These are phyloP conservation scores for Paramyrothecium sp. DNA, from an alignment of 2,329 filamentous ascomycete genomes.

Conservation along the genomic window DNA sequence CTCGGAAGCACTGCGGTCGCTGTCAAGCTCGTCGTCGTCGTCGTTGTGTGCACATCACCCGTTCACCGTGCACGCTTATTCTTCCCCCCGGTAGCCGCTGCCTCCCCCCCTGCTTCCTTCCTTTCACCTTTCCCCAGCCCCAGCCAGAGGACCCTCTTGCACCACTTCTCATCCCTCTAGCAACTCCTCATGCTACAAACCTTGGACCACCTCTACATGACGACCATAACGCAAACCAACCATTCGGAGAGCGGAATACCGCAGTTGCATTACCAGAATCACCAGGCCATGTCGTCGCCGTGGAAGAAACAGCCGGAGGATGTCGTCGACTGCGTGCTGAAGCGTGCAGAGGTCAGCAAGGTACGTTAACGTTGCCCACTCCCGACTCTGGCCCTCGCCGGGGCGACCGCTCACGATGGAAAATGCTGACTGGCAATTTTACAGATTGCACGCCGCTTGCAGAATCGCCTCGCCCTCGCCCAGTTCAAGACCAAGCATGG, in stretches of 20 bases:
- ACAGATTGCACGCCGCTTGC: conserved; percentile 88
- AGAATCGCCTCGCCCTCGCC: conserved; percentile 91
- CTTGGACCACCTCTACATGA: background rate
- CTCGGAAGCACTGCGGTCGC: no score
- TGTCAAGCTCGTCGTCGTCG: background rate
- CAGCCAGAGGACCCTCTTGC: background rate
- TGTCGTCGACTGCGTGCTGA: conserved; percentile 67
- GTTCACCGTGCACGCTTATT: background rate
- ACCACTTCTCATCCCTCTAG: background rate
- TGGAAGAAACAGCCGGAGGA: conserved; percentile 63
- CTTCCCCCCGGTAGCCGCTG: background rate
- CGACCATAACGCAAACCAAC: background rate
- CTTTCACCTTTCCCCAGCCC: background rate
- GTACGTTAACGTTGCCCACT: conserved; percentile 43
- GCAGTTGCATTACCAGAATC: background rate
- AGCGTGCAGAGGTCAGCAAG: conserved; percentile 74
- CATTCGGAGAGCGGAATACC: background rate
- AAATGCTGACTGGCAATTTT: conserved; percentile 5
- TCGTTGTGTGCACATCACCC: background rate
- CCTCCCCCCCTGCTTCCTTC: background rate
- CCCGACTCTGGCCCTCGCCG: background rate
- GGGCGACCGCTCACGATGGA: conserved; percentile 1
- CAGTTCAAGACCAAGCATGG: conserved; percentile 97
- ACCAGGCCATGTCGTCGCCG: conserved; percentile 54
- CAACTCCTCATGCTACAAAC: background rate